These are phyloP conservation scores for Sarocladium brachiariae DNA, from an alignment of 2,329 filamentous ascomycete species.

Conservation along the genomic window DNA sequence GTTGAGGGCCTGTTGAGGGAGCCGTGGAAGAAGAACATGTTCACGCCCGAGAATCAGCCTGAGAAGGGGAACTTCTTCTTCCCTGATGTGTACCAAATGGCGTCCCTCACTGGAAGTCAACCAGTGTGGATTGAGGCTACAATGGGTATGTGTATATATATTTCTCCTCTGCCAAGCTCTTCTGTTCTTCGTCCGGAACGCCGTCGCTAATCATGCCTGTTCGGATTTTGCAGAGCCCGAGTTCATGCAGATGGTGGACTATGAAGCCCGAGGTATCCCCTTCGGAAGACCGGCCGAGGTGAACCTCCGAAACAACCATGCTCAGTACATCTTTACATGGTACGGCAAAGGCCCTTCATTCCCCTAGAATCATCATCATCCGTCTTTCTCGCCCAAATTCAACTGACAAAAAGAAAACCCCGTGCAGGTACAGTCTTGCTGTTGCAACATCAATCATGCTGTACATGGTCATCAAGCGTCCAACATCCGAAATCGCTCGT, in stretches of 20 bases:
- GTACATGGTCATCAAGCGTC: constrained; percentile 90
- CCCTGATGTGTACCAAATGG: constrained; percentile 90
- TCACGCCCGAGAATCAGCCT: constrained; percentile 85
- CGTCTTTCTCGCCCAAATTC: neutral
- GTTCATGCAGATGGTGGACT: constrained; percentile 66
- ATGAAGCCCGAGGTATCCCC: constrained; percentile 74
- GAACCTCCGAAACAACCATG: constrained; percentile 91
- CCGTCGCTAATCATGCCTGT: neutral
- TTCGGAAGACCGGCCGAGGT: constrained; percentile 85
- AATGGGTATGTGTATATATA: constrained; percentile 56
- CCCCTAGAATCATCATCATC: no score
- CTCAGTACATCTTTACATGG: constrained; percentile 99
- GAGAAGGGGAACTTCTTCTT: constrained; percentile 88
- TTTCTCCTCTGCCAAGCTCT: neutral
- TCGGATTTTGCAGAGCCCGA: constrained; percentile 64
- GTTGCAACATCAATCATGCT: constrained; percentile 90
- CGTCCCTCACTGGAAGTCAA: constrained; percentile 70
- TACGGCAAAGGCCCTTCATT: constrained; percentile 42
- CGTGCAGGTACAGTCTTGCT: constrained; percentile 74
- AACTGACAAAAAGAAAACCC: constrained; percentile 2
- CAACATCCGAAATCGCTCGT: constrained; percentile 63
- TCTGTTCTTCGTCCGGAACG: neutral
- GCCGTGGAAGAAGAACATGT: constrained; percentile 97
- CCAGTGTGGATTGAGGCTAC: constrained; percentile 94
- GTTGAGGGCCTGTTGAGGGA: constrained; percentile 81